Evolutionary conservation across 164 flowering plant species (phyloP).

Genomic region (Dillenia turbinata): DNA sequence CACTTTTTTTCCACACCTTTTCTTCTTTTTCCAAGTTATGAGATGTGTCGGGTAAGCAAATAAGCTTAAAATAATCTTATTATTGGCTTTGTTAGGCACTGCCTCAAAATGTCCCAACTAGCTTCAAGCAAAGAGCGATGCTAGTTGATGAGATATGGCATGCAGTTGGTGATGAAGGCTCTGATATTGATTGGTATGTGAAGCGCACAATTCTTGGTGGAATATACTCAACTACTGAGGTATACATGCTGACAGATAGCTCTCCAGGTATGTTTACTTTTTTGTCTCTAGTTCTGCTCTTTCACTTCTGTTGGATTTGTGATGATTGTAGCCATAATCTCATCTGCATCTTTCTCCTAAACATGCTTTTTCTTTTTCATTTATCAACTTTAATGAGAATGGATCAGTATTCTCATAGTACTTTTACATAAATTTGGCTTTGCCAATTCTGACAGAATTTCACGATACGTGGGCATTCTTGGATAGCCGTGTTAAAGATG

Average conservation of each 20-base stretch:
- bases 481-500: slow-evolving; percentile 69
- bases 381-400: too few relatives aligned
- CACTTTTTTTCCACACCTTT: not conserved
- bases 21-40: not conserved
- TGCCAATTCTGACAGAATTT: slow-evolving; percentile 42
- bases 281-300: not conserved
- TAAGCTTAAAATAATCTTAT: not conserved
- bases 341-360: too few relatives aligned
- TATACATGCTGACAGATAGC: slow-evolving; percentile 90
- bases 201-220: slow-evolving; percentile 94
- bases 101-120: slow-evolving; percentile 72
- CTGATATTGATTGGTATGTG: slow-evolving; percentile 85
- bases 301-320: not conserved
- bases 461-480: slow-evolving; percentile 86
- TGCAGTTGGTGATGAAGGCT: slow-evolving; percentile 68
- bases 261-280: slow-evolving; percentile 61
- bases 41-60: not conserved
- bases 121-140: slow-evolving; percentile 94
- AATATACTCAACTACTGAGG: slow-evolving; percentile 85
- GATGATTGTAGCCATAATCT: too few relatives aligned
- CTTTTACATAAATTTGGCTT: too few relatives aligned
- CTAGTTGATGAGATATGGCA: slow-evolving; percentile 97
- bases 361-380: too few relatives aligned
- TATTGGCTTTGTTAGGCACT: slow-evolving; percentile 43
- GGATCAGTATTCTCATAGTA: too few relatives aligned